These are phyloP conservation scores for Candida gorgasii DNA, from an alignment of 805 yeast species.

Conservation along the genomic window DNA sequence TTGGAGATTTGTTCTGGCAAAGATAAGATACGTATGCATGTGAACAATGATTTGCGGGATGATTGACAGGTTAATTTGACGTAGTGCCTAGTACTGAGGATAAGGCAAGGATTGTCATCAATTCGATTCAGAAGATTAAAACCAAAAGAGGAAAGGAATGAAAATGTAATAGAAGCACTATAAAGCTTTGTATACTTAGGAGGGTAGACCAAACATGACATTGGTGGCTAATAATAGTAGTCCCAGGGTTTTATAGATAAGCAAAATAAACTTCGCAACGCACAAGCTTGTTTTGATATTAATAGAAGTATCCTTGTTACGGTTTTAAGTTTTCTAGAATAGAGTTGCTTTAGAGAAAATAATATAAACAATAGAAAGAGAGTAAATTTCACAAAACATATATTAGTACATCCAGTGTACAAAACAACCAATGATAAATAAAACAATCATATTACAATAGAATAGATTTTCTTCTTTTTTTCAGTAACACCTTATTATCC, in stretches of 20 bases:
- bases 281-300: background rate
- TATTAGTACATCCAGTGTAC: slow-evolving; percentile 9
- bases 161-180: too few relatives aligned
- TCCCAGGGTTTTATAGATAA: too few relatives aligned
- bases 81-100: background rate
- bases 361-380: background rate
- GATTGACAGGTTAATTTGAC: background rate
- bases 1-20: too few relatives aligned
- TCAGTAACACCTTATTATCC: background rate
- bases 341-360: background rate
- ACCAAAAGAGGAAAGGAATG: too few relatives aligned
- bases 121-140: too few relatives aligned
- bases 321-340: too few relatives aligned
- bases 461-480: too few relatives aligned
- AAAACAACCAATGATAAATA: background rate
- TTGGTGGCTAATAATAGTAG: too few relatives aligned
- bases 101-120: too few relatives aligned
- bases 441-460: background rate
- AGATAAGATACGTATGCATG: background rate
- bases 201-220: too few relatives aligned
- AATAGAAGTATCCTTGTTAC: background rate
- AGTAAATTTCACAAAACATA: slow-evolving; percentile 5
- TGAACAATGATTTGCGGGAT: background rate
- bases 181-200: too few relatives aligned
- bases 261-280: background rate